Evolutionary conservation across 2,329 filamentous ascomycete species (phyloP).

Genomic region (Trichoderma sp.): DNA sequence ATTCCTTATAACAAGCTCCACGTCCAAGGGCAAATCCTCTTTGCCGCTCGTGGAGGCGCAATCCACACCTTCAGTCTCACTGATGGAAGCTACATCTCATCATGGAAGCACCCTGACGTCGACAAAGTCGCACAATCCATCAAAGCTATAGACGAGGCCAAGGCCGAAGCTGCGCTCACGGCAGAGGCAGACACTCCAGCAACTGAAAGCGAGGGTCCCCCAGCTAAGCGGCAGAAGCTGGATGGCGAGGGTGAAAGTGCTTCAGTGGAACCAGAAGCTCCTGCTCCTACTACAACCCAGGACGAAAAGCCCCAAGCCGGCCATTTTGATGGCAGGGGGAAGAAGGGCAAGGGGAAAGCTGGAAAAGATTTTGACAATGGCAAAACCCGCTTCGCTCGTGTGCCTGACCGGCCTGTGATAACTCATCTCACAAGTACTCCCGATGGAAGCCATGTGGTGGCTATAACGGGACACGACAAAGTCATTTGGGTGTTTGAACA

Average conservation of each 20-base stretch:
- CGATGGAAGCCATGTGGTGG: slow-evolving; percentile 66
- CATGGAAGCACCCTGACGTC: slow-evolving; percentile 56
- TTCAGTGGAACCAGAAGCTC: neutral
- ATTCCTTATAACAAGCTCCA: slow-evolving; percentile 65
- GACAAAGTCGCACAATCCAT: slow-evolving; percentile 33
- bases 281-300: neutral
- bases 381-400: slow-evolving; percentile 28
- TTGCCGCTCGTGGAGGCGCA: slow-evolving; percentile 70
- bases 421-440: slow-evolving; percentile 63
- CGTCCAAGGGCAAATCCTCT: slow-evolving; percentile 54
- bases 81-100: slow-evolving; percentile 56
- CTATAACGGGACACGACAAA: slow-evolving; percentile 89
- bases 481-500: slow-evolving; percentile 77
- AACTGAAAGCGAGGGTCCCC: slow-evolving; percentile 31
- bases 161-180: slow-evolving; percentile 8
- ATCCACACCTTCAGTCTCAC: slow-evolving; percentile 64
- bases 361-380: slow-evolving; percentile 7
- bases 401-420: slow-evolving; percentile 60
- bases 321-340: slow-evolving; percentile 26
- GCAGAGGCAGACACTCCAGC: slow-evolving; percentile 22
- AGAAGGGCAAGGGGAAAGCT: slow-evolving; percentile 31
- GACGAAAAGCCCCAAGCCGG: slow-evolving; percentile 20
- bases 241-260: slow-evolving; percentile 25
- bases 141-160: slow-evolving; percentile 24
- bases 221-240: slow-evolving; percentile 37